phyloP scores from a whole-genome alignment of 768 basidiomycete genomes.

The Agrocybe chaxingu region DNA sequence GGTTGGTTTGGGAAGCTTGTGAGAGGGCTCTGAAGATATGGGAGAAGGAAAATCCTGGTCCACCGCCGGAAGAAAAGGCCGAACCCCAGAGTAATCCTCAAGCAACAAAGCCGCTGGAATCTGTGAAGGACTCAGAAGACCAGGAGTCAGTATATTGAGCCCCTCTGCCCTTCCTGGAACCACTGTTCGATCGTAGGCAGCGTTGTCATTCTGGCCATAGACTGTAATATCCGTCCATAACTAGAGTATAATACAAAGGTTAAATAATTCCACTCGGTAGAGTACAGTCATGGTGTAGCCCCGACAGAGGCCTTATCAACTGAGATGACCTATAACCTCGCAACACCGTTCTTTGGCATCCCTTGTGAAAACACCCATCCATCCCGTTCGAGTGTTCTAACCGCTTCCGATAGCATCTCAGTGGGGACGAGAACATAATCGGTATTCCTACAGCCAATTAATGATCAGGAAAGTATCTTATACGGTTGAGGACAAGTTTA shows the following conservation, averaged over 20 bases:
- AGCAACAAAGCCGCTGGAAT: background rate
- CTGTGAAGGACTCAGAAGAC: too few relatives aligned
- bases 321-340: conserved; percentile 12
- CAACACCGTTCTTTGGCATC: conserved; percentile 17
- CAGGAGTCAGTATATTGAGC: too few relatives aligned
- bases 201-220: too few relatives aligned
- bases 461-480: background rate
- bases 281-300: background rate
- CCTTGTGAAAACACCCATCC: conserved; percentile 47
- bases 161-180: too few relatives aligned
- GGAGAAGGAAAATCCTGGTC: conserved; percentile 44
- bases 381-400: conserved; percentile 40
- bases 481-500: background rate
- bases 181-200: too few relatives aligned
- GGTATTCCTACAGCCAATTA: conserved; percentile 49
- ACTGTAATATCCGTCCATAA: too few relatives aligned
- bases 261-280: background rate
- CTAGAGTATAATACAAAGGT: background rate
- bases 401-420: conserved; percentile 37
- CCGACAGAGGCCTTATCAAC: too few relatives aligned
- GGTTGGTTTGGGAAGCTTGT: conserved; percentile 75
- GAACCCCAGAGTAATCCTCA: conserved; percentile 1
- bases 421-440: conserved; percentile 59
- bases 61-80: conserved; percentile 10
- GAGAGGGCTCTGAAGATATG: conserved; percentile 65